Evolutionary conservation across 192 early-diverging fungal species (phyloP).

Genomic region (Backusella liffmaniae): DNA sequence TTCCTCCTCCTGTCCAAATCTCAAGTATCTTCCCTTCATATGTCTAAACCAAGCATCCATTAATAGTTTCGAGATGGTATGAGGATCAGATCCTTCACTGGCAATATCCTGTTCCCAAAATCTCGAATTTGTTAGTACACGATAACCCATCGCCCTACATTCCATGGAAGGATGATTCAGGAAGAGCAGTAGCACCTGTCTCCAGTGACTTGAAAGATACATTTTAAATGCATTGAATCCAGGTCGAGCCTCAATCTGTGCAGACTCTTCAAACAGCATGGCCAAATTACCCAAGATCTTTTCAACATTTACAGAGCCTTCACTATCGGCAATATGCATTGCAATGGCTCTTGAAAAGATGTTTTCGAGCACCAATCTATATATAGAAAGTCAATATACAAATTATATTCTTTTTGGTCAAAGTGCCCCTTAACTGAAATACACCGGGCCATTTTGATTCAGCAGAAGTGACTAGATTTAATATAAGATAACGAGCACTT

Average conservation of each 20-base stretch:
- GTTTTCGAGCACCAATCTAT: conserved; percentile 22
- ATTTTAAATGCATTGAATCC: conserved; percentile 14
- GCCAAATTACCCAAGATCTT: conserved; percentile 26
- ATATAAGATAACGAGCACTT: conserved; percentile 19
- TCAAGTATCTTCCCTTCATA: conserved; percentile 19
- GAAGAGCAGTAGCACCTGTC: conserved; percentile 29
- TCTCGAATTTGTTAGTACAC: conserved; percentile 16
- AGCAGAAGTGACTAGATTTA: conserved; percentile 15
- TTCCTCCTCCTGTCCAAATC: conserved; percentile 18
- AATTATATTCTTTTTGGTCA: not conserved
- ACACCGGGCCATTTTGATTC: conserved; percentile 28
- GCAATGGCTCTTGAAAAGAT: conserved; percentile 27
- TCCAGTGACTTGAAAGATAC: conserved; percentile 27
- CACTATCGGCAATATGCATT: conserved; percentile 26
- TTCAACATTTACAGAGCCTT: conserved; percentile 17
- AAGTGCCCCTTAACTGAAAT: not conserved
- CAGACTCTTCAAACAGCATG: conserved; percentile 26
- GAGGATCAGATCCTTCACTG: not conserved
- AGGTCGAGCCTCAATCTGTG: not conserved
- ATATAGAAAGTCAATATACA: not conserved
- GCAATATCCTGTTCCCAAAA: conserved; percentile 17
- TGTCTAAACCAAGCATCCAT: conserved; percentile 34
- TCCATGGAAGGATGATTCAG: conserved; percentile 32
- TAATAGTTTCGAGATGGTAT: conserved; percentile 8
- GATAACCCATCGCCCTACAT: conserved; percentile 29